phyloP scores from a whole-genome alignment of 2,329 filamentous ascomycete genomes.

The Stachybotrys echinatus region DNA sequence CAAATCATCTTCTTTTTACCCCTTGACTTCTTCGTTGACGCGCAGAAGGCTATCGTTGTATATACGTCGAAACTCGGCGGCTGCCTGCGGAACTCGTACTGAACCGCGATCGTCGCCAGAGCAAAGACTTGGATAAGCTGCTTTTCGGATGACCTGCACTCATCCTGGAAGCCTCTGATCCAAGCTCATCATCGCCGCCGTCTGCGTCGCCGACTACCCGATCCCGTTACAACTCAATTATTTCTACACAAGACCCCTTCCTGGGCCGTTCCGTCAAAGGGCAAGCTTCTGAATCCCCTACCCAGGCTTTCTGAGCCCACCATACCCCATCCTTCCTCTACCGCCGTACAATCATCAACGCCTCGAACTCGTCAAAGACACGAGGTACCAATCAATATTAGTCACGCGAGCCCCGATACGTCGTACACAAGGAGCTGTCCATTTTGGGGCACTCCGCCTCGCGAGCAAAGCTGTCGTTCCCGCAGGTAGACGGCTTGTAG shows the following conservation, averaged over 20 bases:
- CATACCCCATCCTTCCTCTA: neutral
- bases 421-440: conserved; percentile 20
- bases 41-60: neutral
- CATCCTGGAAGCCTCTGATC: neutral
- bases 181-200: neutral
- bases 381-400: too few species aligned
- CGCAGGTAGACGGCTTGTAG: conserved; percentile 36
- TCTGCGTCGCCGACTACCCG: neutral
- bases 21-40: neutral
- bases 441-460: conserved; percentile 24
- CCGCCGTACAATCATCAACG: too few species aligned
- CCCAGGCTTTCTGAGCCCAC: neutral
- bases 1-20: neutral
- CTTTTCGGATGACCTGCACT: neutral
- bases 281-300: too few species aligned
- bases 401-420: conserved; percentile 1
- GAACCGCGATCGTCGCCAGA: neutral
- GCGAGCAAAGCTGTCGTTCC: conserved; percentile 33
- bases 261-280: too few species aligned
- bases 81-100: neutral
- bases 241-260: too few species aligned
- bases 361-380: too few species aligned
- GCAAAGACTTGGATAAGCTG: neutral
- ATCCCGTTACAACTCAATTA: neutral
- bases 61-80: neutral